These are phyloP conservation scores for Bassia scoparia DNA, from an alignment of 148 eudicot genomes.

Conservation along the genomic window DNA sequence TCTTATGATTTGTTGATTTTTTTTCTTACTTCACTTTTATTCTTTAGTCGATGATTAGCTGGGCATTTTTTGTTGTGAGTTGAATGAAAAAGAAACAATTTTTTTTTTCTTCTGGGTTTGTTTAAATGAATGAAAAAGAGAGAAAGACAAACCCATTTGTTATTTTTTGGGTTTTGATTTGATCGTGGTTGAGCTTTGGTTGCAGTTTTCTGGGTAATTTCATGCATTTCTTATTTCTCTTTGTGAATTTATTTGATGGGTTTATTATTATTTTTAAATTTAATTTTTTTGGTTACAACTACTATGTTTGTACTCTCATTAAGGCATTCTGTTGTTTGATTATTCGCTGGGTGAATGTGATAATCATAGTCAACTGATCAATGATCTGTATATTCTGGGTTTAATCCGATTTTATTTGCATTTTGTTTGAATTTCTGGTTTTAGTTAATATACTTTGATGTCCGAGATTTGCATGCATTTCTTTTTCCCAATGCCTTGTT, in stretches of 20 bases:
- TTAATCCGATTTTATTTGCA: slow-evolving; percentile 8
- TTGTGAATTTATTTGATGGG: slow-evolving; percentile 1
- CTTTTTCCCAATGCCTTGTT: no score
- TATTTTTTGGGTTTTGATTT: slow-evolving; percentile 5
- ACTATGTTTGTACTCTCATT: background rate
- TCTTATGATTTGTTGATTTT: no score
- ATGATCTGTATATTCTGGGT: slow-evolving; percentile 14
- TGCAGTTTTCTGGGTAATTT: slow-evolving; percentile 19
- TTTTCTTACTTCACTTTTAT: background rate
- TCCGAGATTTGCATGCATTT: slow-evolving; percentile 30
- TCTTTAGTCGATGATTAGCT: background rate
- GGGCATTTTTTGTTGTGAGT: background rate
- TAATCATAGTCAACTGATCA: slow-evolving; percentile 12
- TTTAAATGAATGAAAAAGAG: background rate
- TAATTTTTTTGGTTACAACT: background rate
- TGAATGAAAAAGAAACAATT: background rate
- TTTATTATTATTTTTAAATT: background rate
- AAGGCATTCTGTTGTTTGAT: background rate
- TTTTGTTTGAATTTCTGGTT: slow-evolving; percentile 10
- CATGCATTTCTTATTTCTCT: background rate
- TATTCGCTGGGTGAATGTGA: slow-evolving; percentile 12
- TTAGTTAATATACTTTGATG: background rate
- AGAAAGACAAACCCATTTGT: background rate
- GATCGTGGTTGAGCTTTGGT: slow-evolving; percentile 21
- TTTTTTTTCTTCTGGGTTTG: background rate